Conservation (phyloP, 2,329 filamentous ascomycete species). For the Microcyclosporella mali region DNA sequence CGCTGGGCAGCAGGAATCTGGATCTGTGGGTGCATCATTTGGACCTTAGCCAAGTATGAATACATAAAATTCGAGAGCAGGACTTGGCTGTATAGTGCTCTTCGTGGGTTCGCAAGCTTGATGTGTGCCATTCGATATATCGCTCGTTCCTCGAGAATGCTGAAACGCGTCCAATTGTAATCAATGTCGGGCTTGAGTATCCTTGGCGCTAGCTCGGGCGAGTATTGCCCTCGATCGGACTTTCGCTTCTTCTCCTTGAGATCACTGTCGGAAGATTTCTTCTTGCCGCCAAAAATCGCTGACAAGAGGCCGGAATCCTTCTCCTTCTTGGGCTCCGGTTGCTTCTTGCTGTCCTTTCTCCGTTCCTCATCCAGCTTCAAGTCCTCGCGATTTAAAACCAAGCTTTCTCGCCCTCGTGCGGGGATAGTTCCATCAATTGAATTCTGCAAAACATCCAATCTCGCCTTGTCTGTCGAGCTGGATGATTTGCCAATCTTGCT, state of each 20-base stretch:
- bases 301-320: slow-evolving; percentile 67
- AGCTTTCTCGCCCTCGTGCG: slow-evolving; percentile 64
- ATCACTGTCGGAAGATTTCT: slow-evolving; percentile 60
- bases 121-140: slow-evolving; percentile 99
- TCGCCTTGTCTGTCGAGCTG: slow-evolving; percentile 59
- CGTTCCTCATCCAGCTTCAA: slow-evolving; percentile 72
- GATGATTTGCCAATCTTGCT: slow-evolving; percentile 57
- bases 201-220: slow-evolving; percentile 71
- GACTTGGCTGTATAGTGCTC: slow-evolving; percentile 88
- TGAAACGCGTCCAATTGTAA: slow-evolving; percentile 93
- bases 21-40: slow-evolving; percentile 96
- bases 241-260: slow-evolving; percentile 66
- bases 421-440: slow-evolving; percentile 62
- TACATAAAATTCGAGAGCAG: slow-evolving; percentile 99
- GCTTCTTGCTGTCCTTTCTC: slow-evolving; percentile 75
- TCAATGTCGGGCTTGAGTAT: slow-evolving; percentile 79
- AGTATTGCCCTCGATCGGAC: slow-evolving; percentile 51
- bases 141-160: slow-evolving; percentile 88
- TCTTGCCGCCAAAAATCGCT: slow-evolving; percentile 85
- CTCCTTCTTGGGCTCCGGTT: slow-evolving; percentile 67
- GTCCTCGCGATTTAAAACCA: slow-evolving; percentile 73
- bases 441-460: slow-evolving; percentile 78
- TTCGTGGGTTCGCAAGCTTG: slow-evolving; percentile 93
- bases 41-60: slow-evolving; percentile 94
- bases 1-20: slow-evolving; percentile 71